Base-by-base conservation (phyloP, 2,329 filamentous ascomycete species). In the Epichloe brachyelytri region DNA sequence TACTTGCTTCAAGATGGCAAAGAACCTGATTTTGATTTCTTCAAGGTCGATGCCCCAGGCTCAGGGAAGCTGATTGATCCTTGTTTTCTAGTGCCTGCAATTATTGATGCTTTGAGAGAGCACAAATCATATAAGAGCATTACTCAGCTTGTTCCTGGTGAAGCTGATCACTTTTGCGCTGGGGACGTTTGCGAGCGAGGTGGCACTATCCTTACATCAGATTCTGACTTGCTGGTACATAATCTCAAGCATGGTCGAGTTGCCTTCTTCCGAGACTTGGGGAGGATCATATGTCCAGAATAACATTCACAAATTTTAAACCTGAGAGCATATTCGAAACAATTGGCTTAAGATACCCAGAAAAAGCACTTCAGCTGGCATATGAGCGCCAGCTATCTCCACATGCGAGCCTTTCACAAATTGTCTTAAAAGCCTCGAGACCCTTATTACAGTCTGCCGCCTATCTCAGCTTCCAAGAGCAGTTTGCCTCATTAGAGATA, bases 151-250 rank as follows among this genome's bases (percentile, higher is more conserved):
- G 83, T 95, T 0, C 82, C 88, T 0, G 89, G 86, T 0, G 91
- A 97, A 67, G 91, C 91, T 1, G 91, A 97, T 62, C 68, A 74
- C 22, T 93, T 80, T 67, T 95, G 89, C 63, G 88, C 88, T 3
- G 68, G 74, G 14, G 73, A 81, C 49, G 74, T 86, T 6, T 72
- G 72, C n/a, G 55, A 69, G 2, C 62, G 72, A 33, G 71, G 75
- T 2, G 79, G 78, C 0, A 70, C 72, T 2, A 75, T 88, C 14
- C 67, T 96, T 6, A 94, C 88, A 0, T 83, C 81, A n/a, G 91
- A 97, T 60, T 94, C 89, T 0, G 91, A 97, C 61, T 73, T 96
- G 8, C 70, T 95, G 0, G 74, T 91, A 0, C 83, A 90, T 62
- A 76, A 88, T 52, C 73, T 91, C 8, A 83, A 82, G 0, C 56